Conservation (phyloP, 176 grass and related monocot species). For the Panicum miliaceum region DNA sequence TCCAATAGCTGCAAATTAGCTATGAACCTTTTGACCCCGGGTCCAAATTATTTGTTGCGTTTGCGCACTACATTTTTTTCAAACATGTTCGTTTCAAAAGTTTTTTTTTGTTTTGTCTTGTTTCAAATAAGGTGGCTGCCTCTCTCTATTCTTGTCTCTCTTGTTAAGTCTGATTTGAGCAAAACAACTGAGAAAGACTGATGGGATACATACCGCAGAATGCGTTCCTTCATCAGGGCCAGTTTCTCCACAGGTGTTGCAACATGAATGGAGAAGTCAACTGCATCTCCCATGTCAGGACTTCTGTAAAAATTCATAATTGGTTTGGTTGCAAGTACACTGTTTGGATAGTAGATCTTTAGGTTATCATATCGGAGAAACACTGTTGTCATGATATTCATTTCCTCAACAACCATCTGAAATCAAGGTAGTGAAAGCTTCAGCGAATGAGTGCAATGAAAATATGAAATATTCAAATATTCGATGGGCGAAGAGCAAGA, state of each 20-base stretch:
- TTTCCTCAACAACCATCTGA: constrained; percentile 73
- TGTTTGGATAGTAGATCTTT: constrained; percentile 80
- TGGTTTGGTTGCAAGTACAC: constrained; percentile 64
- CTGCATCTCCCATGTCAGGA: constrained; percentile 71
- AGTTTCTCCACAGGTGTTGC: constrained; percentile 63
- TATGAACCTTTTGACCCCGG: not conserved
- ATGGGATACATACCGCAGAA: constrained; percentile 56
- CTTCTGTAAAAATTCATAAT: constrained; percentile 72
- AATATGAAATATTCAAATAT: too few relatives aligned
- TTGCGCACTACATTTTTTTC: not conserved
- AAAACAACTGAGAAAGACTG: not conserved
- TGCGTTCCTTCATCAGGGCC: constrained; percentile 60
- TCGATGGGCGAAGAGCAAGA: not conserved
- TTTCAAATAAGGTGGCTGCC: not conserved
- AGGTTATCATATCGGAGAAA: constrained; percentile 68
- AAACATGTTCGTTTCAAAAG: not conserved
- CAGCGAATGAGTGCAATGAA: not conserved
- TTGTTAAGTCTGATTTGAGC: not conserved
- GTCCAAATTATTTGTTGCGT: not conserved
- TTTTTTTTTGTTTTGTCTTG: not conserved
- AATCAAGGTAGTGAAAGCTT: constrained; percentile 27
- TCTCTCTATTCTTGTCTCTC: not conserved
- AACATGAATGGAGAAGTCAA: constrained; percentile 72
- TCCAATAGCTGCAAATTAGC: not conserved
- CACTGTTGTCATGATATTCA: constrained; percentile 72